Base-by-base conservation (phyloP, 179 eudicot species). In the Silene coronaria region DNA sequence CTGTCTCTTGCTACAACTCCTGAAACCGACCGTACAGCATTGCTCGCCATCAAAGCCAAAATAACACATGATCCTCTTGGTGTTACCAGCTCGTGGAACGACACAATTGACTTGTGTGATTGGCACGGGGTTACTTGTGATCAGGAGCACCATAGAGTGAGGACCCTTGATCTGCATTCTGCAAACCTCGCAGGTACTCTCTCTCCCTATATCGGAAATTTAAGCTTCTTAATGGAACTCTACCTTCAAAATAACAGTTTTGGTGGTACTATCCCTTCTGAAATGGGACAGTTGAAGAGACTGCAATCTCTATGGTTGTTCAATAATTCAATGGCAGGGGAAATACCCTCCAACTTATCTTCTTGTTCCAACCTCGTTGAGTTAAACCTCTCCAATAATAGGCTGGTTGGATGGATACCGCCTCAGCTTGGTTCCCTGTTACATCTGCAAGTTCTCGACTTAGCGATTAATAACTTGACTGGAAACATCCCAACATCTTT, bases 361-460 rank as follows among this genome's bases (percentile, higher is more conserved):
- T 24, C 63, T 36, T 79, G 82, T 36, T 19, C 36, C 22, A 28
- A 32, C 28, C 82, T 74, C 30, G 4, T 30, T 46, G 32, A 7
- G 13, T 21, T 79, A 9, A 16, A 9, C 16, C 21, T 78, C 11
- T 3, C 13, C 3, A 5, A 84, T 83, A 92, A 83, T 89, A 89
- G 65, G 92, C 19, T 78, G 53, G 23, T 23, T 2, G 82, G 76
- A n/a, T 7, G 7, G 14, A 72, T 72, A 8, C 80, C 76, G 6
- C 58, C 23, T 38, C 38, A 34, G 17, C 4, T 78, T 23, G 72
- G 76, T 24, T 66, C 46, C 22, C 12, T 78, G 30, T 19, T 71
- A 53, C 16, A 55, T 14, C 10, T 67, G 11, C 46, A 78, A 12
- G 2, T 13, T 14, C 59, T 78, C n/a, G 16, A 14, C 17, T 5